phyloP scores from a whole-genome alignment of 163 green algal species.

The Chlorella variabilis region DNA sequence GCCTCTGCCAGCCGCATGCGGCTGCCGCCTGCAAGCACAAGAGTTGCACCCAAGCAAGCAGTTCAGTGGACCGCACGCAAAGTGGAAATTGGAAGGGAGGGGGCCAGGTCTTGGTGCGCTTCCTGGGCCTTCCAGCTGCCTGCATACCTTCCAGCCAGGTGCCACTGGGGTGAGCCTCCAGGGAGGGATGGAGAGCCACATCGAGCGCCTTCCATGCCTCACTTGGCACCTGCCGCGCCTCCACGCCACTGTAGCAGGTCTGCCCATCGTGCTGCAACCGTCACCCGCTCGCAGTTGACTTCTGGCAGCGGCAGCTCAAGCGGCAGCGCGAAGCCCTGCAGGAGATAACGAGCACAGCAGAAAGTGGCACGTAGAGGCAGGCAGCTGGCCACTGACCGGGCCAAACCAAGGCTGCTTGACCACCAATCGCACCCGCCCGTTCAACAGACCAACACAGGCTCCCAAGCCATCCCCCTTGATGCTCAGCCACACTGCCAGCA shows the following conservation, averaged over 20 bases:
- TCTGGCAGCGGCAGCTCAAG: constrained; percentile 71
- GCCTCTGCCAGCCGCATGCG: background rate
- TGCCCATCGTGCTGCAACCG: constrained; percentile 73
- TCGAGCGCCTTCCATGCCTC: constrained; percentile 68
- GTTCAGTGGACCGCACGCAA: too few relatives aligned
- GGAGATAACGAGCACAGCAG: too few relatives aligned
- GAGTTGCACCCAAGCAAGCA: too few relatives aligned
- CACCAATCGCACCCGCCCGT: background rate
- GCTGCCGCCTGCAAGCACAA: constrained; percentile 38
- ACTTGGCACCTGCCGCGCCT: constrained; percentile 46
- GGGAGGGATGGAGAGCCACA: constrained; percentile 48
- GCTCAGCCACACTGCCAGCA: background rate
- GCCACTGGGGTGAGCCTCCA: constrained; percentile 4
- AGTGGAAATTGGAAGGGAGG: too few relatives aligned
- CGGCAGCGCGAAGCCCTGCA: constrained; percentile 41
- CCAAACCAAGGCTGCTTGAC: too few relatives aligned
- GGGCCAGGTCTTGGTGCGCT: too few relatives aligned
- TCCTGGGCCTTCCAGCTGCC: constrained; percentile 19
- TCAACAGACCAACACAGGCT: too few relatives aligned
- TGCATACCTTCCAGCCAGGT: constrained; percentile 71
- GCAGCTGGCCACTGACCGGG: too few relatives aligned
- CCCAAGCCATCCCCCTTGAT: too few relatives aligned
- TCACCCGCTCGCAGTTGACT: constrained; percentile 67
- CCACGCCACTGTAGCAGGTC: constrained; percentile 61
- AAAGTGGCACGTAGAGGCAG: too few relatives aligned